These are phyloP conservation scores for Skeletonema menzelii DNA, from an alignment of 108 stramenopile genomes.

Conservation along the genomic window DNA sequence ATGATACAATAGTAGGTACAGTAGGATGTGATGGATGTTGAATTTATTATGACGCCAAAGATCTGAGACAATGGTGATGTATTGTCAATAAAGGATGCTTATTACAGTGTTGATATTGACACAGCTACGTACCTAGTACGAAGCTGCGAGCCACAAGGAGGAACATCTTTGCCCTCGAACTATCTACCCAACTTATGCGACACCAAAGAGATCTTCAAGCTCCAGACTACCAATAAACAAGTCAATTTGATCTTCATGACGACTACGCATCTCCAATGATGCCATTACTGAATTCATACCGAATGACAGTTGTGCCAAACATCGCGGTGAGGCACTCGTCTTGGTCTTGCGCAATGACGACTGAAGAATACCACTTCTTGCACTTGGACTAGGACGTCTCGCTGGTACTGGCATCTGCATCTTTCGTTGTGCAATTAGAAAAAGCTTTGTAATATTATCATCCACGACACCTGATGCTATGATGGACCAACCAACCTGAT, in stretches of 20 bases:
- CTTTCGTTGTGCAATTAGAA: slow-evolving; percentile 23
- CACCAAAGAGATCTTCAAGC: slow-evolving; percentile 2
- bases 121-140: no score
- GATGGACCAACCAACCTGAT: slow-evolving; percentile 7
- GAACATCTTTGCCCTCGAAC: no score
- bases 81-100: no score
- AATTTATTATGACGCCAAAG: no score
- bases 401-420: neutral
- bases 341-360: neutral
- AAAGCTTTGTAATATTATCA: slow-evolving; percentile 9
- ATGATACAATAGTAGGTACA: no score
- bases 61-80: no score
- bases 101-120: no score
- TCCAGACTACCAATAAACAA: slow-evolving; percentile 9
- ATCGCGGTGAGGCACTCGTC: neutral
- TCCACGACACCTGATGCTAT: slow-evolving; percentile 22
- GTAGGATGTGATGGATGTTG: no score
- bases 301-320: slow-evolving; percentile 11
- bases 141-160: no score
- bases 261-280: slow-evolving; percentile 9
- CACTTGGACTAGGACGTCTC: neutral
- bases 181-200: no score
- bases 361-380: neutral
- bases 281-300: neutral
- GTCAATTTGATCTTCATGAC: slow-evolving; percentile 3